Conservation (phyloP, 345 rosid species). For the Pistacia integerrima region DNA sequence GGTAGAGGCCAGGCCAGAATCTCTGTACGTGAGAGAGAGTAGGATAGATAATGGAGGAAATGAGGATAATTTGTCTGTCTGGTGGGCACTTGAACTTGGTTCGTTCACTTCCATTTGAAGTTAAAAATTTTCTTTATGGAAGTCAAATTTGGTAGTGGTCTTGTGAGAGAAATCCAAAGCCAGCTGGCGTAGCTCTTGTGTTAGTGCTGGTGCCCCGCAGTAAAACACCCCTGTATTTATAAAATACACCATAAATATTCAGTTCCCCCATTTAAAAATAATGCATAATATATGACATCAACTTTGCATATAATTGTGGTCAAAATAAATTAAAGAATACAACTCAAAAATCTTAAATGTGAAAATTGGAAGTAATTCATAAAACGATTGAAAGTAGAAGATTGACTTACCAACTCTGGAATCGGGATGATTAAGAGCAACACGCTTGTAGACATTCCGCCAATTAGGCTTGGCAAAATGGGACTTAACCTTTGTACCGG, state of each 20-base stretch:
- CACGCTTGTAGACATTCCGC: conserved; percentile 66
- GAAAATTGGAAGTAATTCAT: not conserved
- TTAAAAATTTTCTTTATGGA: conserved; percentile 79
- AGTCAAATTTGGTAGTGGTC: conserved; percentile 72
- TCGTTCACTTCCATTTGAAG: not conserved
- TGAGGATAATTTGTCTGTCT: not conserved
- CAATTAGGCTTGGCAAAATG: conserved; percentile 84
- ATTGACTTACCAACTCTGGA: conserved; percentile 63
- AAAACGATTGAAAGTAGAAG: not conserved
- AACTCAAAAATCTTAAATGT: not conserved
- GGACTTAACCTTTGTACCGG: conserved; percentile 78
- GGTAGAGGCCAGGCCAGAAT: not conserved
- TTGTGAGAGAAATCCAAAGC: conserved; percentile 77
- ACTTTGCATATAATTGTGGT: not conserved
- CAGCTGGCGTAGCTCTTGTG: conserved; percentile 65
- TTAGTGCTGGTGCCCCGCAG: conserved; percentile 71
- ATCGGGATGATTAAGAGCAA: conserved; percentile 62
- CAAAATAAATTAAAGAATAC: not conserved
- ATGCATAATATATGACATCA: not conserved
- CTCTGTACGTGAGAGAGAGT: conserved; percentile 9
- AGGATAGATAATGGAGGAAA: not conserved
- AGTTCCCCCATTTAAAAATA: not conserved
- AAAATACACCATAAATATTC: not conserved
- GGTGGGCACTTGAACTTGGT: not conserved
- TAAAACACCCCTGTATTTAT: conserved; percentile 70